Evolutionary conservation across 2,329 filamentous ascomycete genomes (phyloP).

Genomic region (Tolypocladium tropicale): DNA sequence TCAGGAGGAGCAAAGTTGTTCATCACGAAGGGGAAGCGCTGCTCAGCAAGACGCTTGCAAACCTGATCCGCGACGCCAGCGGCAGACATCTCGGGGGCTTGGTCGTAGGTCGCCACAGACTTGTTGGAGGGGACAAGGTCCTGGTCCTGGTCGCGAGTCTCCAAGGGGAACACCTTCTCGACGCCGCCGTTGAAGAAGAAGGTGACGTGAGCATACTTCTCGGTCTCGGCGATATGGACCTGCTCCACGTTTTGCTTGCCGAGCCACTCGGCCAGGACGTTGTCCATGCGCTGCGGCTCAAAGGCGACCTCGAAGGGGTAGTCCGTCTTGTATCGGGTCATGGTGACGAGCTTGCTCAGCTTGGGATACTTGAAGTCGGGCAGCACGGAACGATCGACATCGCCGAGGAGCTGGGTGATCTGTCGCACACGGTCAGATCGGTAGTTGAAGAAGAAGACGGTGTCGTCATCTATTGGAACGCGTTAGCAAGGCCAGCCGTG

Average conservation of each 20-base stretch:
- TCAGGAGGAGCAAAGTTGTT: constrained; percentile 99
- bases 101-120: constrained; percentile 84
- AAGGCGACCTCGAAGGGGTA: constrained; percentile 91
- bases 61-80: constrained; percentile 84
- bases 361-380: constrained; percentile 93
- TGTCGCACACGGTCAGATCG: constrained; percentile 95
- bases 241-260: constrained; percentile 83
- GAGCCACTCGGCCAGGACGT: constrained; percentile 96
- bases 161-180: constrained; percentile 88
- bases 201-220: constrained; percentile 98
- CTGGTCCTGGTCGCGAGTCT: constrained; percentile 75
- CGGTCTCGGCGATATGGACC: constrained; percentile 94
- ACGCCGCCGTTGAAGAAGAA: constrained; percentile 99
- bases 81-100: constrained; percentile 92
- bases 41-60: constrained; percentile 72
- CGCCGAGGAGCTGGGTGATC: constrained; percentile 87
- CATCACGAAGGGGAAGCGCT: constrained; percentile 94
- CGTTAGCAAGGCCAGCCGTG: constrained; percentile 3
- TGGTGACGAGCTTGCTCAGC: constrained; percentile 75
- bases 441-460: constrained; percentile 99
- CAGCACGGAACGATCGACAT: constrained; percentile 79
- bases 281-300: constrained; percentile 89
- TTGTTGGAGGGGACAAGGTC: constrained; percentile 81
- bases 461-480: constrained; percentile 60
- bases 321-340: constrained; percentile 97